These are phyloP conservation scores for Psidium friedrichsthalianum DNA, from an alignment of 345 rosid species.

Conservation along the genomic window DNA sequence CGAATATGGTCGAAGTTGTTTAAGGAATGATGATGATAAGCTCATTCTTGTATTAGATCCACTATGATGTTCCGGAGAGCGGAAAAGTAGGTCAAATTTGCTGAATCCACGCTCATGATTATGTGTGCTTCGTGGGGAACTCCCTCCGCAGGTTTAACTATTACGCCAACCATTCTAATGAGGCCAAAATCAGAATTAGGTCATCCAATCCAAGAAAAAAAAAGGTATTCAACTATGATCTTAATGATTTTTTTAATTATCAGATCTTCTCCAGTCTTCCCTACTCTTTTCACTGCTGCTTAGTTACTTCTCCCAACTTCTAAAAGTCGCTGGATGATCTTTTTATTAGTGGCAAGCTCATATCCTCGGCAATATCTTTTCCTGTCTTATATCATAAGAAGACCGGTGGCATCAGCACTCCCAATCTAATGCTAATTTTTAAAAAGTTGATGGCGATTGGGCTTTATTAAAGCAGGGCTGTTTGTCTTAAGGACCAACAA, in stretches of 20 bases:
- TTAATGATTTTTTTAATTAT: not conserved
- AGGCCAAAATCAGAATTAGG: not conserved
- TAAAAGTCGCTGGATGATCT: not conserved
- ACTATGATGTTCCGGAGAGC: not conserved
- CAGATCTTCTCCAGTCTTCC: not conserved
- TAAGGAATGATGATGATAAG: not conserved
- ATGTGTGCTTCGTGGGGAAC: not conserved
- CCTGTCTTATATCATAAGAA: not conserved
- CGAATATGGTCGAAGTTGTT: not conserved
- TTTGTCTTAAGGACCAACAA: slow-evolving; percentile 10
- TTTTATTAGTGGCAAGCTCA: not conserved
- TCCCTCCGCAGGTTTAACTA: not conserved
- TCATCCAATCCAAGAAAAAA: no score
- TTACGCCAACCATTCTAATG: not conserved
- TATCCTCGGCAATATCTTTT: not conserved
- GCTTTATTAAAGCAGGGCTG: slow-evolving; percentile 17
- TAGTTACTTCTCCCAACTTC: not conserved
- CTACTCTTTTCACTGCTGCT: not conserved
- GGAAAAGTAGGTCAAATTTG: not conserved
- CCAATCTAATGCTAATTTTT: slow-evolving; percentile 1
- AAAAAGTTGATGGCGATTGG: slow-evolving; percentile 25
- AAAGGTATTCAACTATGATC: no score
- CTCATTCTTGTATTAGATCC: not conserved
- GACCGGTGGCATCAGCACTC: not conserved
- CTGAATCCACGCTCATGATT: not conserved